These are phyloP conservation scores for Penicillium goetzii DNA, from an alignment of 495 filamentous ascomycete species.

Conservation along the genomic window DNA sequence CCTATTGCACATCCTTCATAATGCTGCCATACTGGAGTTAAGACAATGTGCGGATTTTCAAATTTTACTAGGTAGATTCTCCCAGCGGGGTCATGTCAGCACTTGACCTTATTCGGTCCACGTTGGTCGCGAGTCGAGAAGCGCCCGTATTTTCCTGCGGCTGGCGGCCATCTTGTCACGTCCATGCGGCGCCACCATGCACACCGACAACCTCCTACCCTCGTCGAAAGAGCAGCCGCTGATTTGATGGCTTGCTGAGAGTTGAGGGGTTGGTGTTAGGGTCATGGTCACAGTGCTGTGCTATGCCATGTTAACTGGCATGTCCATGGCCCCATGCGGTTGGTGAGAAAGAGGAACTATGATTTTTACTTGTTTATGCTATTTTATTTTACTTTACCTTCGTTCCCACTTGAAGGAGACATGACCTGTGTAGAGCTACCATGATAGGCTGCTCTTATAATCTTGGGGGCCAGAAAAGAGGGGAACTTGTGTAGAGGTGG, in stretches of 20 bases:
- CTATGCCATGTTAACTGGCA: neutral
- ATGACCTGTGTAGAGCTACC: neutral
- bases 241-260: neutral
- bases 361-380: neutral
- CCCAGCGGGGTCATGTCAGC: constrained; percentile 17
- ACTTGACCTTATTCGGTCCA: constrained; percentile 27
- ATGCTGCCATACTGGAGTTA: neutral
- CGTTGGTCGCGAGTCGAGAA: constrained; percentile 9
- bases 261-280: neutral
- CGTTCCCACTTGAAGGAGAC: neutral
- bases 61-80: neutral
- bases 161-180: constrained; percentile 17
- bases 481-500: neutral
- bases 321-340: neutral
- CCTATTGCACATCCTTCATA: neutral
- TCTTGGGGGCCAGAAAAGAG: neutral
- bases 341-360: neutral
- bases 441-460: neutral
- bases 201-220: constrained; percentile 7
- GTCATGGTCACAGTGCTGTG: neutral
- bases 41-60: neutral
- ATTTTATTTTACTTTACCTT: neutral
- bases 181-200: constrained; percentile 21
- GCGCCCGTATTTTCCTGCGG: constrained; percentile 17
- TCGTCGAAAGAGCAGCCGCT: neutral